Evolutionary conservation across 495 filamentous ascomycete genomes (phyloP), one percentile per base, ranked within the genome.

Genomic region (Podospora didyma): DNA sequence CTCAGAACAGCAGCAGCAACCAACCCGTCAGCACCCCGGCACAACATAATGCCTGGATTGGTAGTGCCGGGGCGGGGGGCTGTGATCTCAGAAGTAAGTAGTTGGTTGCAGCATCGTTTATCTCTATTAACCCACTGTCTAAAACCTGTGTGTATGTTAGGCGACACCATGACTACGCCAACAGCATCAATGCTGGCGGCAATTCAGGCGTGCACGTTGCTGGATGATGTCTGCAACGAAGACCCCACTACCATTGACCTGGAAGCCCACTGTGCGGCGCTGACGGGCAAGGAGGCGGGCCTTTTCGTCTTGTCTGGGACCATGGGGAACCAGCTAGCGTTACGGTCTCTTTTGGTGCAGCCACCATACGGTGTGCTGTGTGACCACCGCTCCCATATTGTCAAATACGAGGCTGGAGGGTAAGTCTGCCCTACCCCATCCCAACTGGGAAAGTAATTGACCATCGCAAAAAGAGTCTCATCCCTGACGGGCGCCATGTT

Each of bases 131-230:
- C 14, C 19, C 4, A 49, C 51, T 11, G 37, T 28, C 57, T 48
- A 22, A 58, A 47, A 23, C n/a, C 22, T 20, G n/a, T 46, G n/a
- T 11, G 7, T 12, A 26, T 31, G 23, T n/a, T 67, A 84, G 82
- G 82, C 70, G 92, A 97, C 65, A 89, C 87, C 22, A 82, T 92
- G 73, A 97, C 93, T 7, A 92, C 90, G 0, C 92, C 93, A 2
- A 96, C 90, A 39, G 51, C 77, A 4, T 81, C 85, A 11, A 96
- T 96, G 92, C 85, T 96, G 16, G 70, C 78, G 37, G 80, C 84
- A 1, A 81, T 88, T 59, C 68, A 79, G 57, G 72, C 70, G 10
- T 77, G 79, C 49, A 83, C 82, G 6, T 73, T 91, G 41, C 72
- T 87, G 26, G 92, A 97, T 69, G 92, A 96, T 60, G 90, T 96